A percentile compares a stretch with the other conserved stretches of the same genome.
These are phyloP conservation scores for Colletotrichum chlorophyti DNA, from an alignment of 2,329 filamentous ascomycete genomes.

Conservation along the genomic window DNA sequence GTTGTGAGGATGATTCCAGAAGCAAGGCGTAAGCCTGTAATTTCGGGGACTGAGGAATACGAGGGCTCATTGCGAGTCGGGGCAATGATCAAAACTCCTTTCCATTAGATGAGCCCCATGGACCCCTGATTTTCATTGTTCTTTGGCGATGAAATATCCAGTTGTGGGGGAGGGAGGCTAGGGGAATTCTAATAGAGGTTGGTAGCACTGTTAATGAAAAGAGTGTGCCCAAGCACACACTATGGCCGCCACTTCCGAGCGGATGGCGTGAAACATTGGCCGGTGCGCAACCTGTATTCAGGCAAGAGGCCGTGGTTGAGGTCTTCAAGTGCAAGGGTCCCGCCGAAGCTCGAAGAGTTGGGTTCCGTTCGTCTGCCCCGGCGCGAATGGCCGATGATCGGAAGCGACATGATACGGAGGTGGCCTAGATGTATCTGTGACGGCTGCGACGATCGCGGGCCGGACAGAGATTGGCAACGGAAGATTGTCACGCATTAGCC, in stretches of 20 bases:
- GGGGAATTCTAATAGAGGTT: too few species aligned
- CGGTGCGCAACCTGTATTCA: not conserved
- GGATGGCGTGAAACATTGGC: not conserved
- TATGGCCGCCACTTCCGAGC: constrained; percentile 6
- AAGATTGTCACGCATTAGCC: constrained; percentile 1
- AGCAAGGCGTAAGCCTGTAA: too few species aligned
- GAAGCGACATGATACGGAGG: constrained; percentile 23
- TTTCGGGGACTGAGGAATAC: too few species aligned
- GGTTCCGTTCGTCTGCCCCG: not conserved
- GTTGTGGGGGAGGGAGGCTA: too few species aligned
- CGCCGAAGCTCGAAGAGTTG: too few species aligned
- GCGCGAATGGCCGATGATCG: not conserved
- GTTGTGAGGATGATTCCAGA: too few species aligned
- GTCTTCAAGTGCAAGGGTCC: too few species aligned
- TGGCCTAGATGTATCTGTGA: constrained; percentile 19
- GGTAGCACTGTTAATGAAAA: too few species aligned
- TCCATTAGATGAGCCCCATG: not conserved
- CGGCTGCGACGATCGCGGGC: constrained; percentile 21
- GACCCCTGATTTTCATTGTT: constrained; percentile 5
- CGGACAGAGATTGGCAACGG: constrained; percentile 13
- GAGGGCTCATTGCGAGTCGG: not conserved
- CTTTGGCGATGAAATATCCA: constrained; percentile 2
- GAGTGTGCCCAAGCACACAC: too few species aligned
- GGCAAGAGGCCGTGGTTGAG: not conserved
- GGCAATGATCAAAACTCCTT: not conserved